Conservation (phyloP, 139 green algal species). For the Closterium sp. region DNA sequence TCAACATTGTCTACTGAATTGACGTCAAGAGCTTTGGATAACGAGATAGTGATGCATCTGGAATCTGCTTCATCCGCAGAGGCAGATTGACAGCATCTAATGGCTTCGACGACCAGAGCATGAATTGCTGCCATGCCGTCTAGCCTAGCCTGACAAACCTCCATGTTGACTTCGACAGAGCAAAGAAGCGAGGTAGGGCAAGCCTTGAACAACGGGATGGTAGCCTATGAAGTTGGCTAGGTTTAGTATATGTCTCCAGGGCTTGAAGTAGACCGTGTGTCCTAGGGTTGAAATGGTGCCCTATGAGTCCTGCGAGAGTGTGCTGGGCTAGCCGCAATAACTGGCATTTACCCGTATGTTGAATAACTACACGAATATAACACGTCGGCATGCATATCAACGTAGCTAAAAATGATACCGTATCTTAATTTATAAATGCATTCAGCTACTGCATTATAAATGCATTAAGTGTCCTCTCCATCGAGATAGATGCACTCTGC, state of each 20-base stretch:
- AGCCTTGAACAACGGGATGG: background rate
- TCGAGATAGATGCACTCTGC: background rate
- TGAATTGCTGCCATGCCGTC: background rate
- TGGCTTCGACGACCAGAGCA: background rate
- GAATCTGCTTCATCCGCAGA: background rate
- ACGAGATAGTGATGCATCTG: background rate
- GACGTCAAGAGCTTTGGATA: background rate
- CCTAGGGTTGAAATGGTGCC: no score
- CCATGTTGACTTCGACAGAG: background rate
- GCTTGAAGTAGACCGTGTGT: no score
- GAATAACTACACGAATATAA: background rate
- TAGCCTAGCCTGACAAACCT: background rate
- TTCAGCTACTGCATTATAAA: background rate
- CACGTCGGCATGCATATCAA: no score
- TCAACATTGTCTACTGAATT: background rate
- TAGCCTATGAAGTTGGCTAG: background rate
- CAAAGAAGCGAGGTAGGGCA: background rate
- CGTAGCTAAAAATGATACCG: no score
- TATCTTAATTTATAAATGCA: background rate
- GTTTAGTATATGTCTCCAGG: no score
- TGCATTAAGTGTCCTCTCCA: background rate
- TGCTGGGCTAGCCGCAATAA: no score
- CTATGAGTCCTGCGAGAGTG: no score
- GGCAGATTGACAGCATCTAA: background rate
- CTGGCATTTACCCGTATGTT: no score